Evolutionary conservation across 257 asterid species (phyloP).

Genomic region (Cynanchum wilfordii): DNA sequence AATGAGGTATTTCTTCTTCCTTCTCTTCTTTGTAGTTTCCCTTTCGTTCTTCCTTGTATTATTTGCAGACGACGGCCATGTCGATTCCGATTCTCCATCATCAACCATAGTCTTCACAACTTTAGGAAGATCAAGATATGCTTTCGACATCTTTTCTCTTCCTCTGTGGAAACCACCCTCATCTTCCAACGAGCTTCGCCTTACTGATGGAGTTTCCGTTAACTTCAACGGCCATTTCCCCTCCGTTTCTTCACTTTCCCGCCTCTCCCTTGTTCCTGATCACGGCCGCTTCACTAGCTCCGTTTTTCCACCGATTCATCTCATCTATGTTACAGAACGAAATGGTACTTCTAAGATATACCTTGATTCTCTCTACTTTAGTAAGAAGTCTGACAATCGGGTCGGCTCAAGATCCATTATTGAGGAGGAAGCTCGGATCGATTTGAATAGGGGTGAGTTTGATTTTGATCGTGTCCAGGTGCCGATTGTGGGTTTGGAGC

Average conservation of each 20-base stretch:
- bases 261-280: slow-evolving; percentile 24
- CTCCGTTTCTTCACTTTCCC: slow-evolving; percentile 33
- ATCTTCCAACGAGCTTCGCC: slow-evolving; percentile 35
- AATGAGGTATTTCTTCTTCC: slow-evolving; percentile 9
- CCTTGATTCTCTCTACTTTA: slow-evolving; percentile 41
- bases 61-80: slow-evolving; percentile 14
- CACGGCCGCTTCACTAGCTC: slow-evolving; percentile 10
- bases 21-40: slow-evolving; percentile 17
- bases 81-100: slow-evolving; percentile 20
- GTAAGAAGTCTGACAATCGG: neutral
- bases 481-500: slow-evolving; percentile 42
- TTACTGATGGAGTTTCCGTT: slow-evolving; percentile 73
- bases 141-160: slow-evolving; percentile 62
- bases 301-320: slow-evolving; percentile 14
- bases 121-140: slow-evolving; percentile 60
- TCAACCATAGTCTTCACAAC: slow-evolving; percentile 56
- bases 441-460: slow-evolving; percentile 13
- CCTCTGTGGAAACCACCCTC: slow-evolving; percentile 23
- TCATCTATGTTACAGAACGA: slow-evolving; percentile 76
- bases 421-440: slow-evolving; percentile 21
- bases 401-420: slow-evolving; percentile 36
- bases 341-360: slow-evolving; percentile 54
- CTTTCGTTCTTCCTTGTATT: slow-evolving; percentile 5
- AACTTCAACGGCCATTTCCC: slow-evolving; percentile 79
- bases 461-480: slow-evolving; percentile 39